Conservation (phyloP, 1,139 yeast genomes). For the Keqinozyma sinolaborantium region DNA sequence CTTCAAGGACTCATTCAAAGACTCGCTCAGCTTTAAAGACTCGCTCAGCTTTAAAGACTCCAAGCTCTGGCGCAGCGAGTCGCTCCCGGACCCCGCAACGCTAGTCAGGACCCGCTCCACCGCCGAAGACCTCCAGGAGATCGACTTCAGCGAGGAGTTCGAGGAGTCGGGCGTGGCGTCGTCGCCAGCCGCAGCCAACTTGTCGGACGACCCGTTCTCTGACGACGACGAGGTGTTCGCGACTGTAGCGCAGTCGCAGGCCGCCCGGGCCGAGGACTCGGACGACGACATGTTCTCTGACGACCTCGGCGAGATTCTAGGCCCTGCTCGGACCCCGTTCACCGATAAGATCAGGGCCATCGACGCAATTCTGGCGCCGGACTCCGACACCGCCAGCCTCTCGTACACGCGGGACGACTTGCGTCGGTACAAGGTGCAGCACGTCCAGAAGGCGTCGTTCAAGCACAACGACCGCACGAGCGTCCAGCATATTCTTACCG, state of each 20-base stretch:
- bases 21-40: not conserved
- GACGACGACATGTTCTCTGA: conserved; percentile 5
- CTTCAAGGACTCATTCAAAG: not conserved
- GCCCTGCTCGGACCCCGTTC: conserved; percentile 3
- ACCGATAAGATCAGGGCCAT: conserved; percentile 6
- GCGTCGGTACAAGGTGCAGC: conserved; percentile 46
- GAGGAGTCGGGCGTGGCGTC: not conserved
- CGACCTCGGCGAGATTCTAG: conserved; percentile 4
- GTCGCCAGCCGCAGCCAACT: not conserved
- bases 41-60: not conserved
- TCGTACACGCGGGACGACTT: conserved; percentile 46
- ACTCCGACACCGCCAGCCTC: conserved; percentile 23
- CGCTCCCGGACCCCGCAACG: conserved; percentile 1
- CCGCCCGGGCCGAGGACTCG: conserved; percentile 1
- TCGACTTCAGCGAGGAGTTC: not conserved
- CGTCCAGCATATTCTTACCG: conserved; percentile 49
- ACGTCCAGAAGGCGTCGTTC: conserved; percentile 30
- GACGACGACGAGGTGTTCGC: conserved; percentile 31
- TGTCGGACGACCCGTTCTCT: conserved; percentile 24
- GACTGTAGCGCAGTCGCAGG: conserved; percentile 7
- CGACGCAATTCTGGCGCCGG: conserved; percentile 3
- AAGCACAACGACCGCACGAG: conserved; percentile 23
- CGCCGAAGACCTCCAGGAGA: conserved; percentile 2
- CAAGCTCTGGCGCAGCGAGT: not conserved
- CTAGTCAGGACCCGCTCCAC: not conserved